These are phyloP conservation scores for Conticribra weissflogii DNA, from an alignment of 108 stramenopile genomes.

Conservation along the genomic window DNA sequence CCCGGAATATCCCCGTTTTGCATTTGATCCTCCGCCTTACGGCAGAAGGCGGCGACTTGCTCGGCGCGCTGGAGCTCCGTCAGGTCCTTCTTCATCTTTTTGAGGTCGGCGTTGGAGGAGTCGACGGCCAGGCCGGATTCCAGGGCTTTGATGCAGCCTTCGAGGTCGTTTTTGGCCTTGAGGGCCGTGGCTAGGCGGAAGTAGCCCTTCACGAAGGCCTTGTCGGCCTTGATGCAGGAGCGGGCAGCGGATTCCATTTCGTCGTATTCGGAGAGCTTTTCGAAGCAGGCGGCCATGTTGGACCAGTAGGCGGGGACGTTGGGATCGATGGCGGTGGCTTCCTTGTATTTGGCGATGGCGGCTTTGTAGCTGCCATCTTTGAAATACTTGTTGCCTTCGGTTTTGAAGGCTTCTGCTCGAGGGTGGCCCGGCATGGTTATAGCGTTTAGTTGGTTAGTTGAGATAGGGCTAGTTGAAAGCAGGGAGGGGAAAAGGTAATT, in stretches of 20 bases:
- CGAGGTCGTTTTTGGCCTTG: conserved; percentile 76
- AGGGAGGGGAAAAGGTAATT: too few species aligned
- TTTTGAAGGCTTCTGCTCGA: conserved; percentile 83
- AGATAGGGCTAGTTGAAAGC: too few species aligned
- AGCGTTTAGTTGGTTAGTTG: background rate
- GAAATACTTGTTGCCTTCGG: conserved; percentile 91
- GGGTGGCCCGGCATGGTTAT: conserved; percentile 45
- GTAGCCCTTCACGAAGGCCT: conserved; percentile 96
- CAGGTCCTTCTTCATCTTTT: conserved; percentile 91
- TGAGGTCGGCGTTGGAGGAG: conserved; percentile 84
- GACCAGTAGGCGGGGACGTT: conserved; percentile 87
- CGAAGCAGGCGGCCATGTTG: conserved; percentile 93
- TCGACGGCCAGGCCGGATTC: conserved; percentile 85
- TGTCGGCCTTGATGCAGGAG: conserved; percentile 94
- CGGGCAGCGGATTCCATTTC: conserved; percentile 91
- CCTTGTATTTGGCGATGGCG: conserved; percentile 92
- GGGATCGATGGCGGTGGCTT: conserved; percentile 78
- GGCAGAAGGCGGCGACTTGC: conserved; percentile 83
- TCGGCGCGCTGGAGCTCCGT: conserved; percentile 88
- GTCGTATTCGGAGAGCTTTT: conserved; percentile 90
- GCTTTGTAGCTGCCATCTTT: conserved; percentile 76
- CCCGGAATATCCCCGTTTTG: conserved; percentile 86
- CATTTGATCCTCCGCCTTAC: conserved; percentile 88
- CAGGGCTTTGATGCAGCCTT: conserved; percentile 87
- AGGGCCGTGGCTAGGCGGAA: conserved; percentile 93